Conservation (phyloP, 1,284 basidiomycete species). For the Puccinia coronata region DNA sequence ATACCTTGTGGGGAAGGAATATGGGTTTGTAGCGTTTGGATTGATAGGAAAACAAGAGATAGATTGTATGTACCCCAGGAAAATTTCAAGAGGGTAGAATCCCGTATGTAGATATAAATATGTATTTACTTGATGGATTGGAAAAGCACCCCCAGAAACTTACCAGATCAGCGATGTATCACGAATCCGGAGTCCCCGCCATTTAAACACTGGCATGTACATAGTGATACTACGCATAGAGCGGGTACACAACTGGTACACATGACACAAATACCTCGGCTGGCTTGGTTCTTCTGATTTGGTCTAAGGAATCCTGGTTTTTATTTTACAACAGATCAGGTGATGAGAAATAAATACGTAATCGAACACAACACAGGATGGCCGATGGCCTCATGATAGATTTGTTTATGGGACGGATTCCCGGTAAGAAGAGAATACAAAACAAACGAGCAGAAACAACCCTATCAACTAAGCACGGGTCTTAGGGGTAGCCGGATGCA, state of each 20-base stretch:
- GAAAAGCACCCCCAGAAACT: neutral
- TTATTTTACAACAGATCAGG: neutral
- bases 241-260: slow-evolving; percentile 1
- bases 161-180: neutral
- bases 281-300: neutral
- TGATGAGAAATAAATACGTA: neutral
- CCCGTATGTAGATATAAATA: too few relatives aligned
- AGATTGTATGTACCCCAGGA: too few relatives aligned
- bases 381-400: too few relatives aligned
- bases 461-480: too few relatives aligned
- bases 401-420: too few relatives aligned
- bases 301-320: neutral
- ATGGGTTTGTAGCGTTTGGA: too few relatives aligned
- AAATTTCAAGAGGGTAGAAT: neutral
- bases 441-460: too few relatives aligned
- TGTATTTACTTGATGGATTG: neutral
- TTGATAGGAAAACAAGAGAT: neutral
- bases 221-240: neutral
- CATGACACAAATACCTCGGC: neutral
- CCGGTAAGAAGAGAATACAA: too few relatives aligned
- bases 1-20: neutral
- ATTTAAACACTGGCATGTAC: neutral
- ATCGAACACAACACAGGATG: neutral
- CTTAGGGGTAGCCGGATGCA: too few relatives aligned
- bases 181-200: slow-evolving; percentile 5